phyloP scores from a whole-genome alignment of 2,329 filamentous ascomycete species.

The Fusarium begoniae region DNA sequence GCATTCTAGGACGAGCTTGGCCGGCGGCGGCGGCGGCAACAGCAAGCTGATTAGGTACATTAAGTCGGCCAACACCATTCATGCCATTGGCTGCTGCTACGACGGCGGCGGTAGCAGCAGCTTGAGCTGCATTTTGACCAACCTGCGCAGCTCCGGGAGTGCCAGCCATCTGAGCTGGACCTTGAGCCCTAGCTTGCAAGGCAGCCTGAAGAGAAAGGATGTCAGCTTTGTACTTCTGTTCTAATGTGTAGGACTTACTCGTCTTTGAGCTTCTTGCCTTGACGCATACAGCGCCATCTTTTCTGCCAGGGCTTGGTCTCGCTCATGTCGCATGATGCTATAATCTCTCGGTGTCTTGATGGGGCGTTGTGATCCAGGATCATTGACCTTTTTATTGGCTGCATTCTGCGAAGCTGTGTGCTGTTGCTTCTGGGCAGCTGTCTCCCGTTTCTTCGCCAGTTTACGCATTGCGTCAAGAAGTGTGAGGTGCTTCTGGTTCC shows the following conservation, averaged over 20 bases:
- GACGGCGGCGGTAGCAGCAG: conserved; percentile 35
- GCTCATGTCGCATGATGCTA: conserved; percentile 86
- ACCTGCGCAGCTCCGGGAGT: conserved; percentile 50
- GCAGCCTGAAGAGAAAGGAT: conserved; percentile 47
- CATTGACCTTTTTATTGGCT: conserved; percentile 82
- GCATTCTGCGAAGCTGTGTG: conserved; percentile 82
- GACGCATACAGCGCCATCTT: conserved; percentile 64
- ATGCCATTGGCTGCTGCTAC: conserved; percentile 43
- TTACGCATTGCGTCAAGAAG: conserved; percentile 96
- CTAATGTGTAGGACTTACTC: conserved; percentile 54
- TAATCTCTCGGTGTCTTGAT: conserved; percentile 89
- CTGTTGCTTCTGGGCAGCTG: conserved; percentile 84
- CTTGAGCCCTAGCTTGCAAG: conserved; percentile 58
- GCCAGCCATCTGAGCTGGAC: conserved; percentile 57
- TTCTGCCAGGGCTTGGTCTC: conserved; percentile 75
- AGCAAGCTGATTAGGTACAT: conserved; percentile 56
- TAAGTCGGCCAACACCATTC: conserved; percentile 49
- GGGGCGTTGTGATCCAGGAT: conserved; percentile 61
- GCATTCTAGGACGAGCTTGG: conserved; percentile 61
- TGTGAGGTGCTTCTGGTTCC: conserved; percentile 85
- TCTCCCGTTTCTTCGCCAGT: conserved; percentile 92
- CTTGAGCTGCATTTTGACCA: conserved; percentile 43
- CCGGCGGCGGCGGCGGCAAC: conserved; percentile 53
- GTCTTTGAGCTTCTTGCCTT: conserved; percentile 68
- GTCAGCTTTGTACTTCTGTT: conserved; percentile 40